phyloP scores from a whole-genome alignment of 139 green algal species.

The Chlorella sp. region DNA sequence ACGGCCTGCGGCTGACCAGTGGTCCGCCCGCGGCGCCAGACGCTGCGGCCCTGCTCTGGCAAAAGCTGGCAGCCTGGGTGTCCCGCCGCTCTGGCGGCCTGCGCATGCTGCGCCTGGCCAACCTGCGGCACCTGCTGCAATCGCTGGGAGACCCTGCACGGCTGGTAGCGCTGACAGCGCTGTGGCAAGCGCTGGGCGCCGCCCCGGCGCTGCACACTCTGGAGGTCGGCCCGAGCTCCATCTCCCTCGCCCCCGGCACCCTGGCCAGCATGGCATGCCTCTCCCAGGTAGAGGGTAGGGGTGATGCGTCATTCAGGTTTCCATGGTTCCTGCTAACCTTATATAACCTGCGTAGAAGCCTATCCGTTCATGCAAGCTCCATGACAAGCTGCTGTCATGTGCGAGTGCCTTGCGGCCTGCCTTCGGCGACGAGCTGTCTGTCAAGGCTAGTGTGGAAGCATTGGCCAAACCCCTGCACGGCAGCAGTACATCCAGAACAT shows the following conservation, averaged over 20 bases:
- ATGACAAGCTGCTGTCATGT: no score
- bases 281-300: not conserved
- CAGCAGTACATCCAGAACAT: no score
- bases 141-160: not conserved
- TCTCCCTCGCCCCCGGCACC: not conserved
- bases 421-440: no score
- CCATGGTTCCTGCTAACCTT: no score
- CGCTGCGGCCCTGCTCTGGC: not conserved
- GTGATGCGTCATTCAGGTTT: no score
- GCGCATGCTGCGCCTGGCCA: slow-evolving; percentile 1
- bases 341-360: no score
- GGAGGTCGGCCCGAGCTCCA: not conserved
- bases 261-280: not conserved
- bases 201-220: not conserved
- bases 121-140: slow-evolving; percentile 15
- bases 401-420: no score
- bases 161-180: not conserved
- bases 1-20: not conserved
- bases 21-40: not conserved
- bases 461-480: no score
- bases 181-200: not conserved
- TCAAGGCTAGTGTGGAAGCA: no score
- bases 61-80: not conserved
- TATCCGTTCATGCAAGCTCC: no score
- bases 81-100: not conserved